Conservation (phyloP, 1,284 basidiomycete species). For the Trametes versicolor region DNA sequence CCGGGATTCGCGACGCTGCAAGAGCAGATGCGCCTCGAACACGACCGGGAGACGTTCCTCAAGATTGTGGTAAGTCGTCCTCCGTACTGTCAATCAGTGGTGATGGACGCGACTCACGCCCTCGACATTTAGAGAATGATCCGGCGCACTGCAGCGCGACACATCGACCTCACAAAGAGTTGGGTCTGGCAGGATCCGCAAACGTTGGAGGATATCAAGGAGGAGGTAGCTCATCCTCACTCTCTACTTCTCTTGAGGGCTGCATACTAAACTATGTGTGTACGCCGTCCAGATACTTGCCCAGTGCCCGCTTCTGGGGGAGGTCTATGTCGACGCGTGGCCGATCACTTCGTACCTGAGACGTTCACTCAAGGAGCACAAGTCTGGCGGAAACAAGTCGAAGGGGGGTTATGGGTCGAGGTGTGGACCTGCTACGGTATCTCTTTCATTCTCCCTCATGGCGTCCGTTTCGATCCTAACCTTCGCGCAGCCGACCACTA, state of each 20-base stretch:
- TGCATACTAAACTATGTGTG: background rate
- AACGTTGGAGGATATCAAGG: background rate
- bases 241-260: too few species aligned
- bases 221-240: background rate
- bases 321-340: background rate
- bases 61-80: constrained; percentile 1
- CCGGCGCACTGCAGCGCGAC: background rate
- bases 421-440: background rate
- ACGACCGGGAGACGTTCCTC: background rate
- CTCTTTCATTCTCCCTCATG: too few species aligned
- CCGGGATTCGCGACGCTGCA: background rate
- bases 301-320: background rate
- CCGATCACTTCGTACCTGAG: background rate
- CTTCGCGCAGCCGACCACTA: too few species aligned
- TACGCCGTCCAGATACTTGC: background rate
- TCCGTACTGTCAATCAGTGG: background rate
- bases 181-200: background rate
- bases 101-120: background rate
- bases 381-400: background rate
- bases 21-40: constrained; percentile 4
- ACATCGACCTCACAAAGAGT: background rate
- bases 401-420: too few species aligned
- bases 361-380: background rate
- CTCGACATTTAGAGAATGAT: background rate
- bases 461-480: too few species aligned